Evolutionary conservation across 2,329 filamentous ascomycete species (phyloP), one percentile per base, ranked within the genome.

Genomic region (Parastagonospora avenae): DNA sequence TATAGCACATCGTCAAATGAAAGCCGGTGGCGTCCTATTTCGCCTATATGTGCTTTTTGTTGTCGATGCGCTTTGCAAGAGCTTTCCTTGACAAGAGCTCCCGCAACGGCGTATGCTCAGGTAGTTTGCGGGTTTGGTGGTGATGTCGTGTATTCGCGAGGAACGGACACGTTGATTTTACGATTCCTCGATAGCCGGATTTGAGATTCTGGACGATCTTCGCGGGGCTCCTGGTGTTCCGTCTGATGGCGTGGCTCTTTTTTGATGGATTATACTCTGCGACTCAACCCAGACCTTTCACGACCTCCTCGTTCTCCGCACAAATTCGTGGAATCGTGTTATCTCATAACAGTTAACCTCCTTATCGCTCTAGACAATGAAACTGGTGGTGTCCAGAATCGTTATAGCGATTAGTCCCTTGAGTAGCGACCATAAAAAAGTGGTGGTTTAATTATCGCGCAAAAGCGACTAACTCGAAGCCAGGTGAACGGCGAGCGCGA

Each of bases 1-100:
- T 67, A 43, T 60, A 63, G 52, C 68, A 71, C 68, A 71, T 70
- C 5, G 42, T 63, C 44, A 27, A 29, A 14, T 39, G n/a, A 14
- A 14, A 7, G 5, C 10, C 10, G 29, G 11, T 46, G 16, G 19
- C 19, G 19, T 24, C 19, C 19, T 24, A 24, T 3, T 24, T 24
- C 5, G 19, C 3, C 19, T 24, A 24, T 24, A 24, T 24, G 19
- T 24, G 5, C 19, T 24, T 24, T 24, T 3, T 24, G 19, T 3
- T 24, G 19, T 24, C 19, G 19, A 24, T 24, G 19, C 19, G 5
- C 19, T 24, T 24, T 24, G 19, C 19, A 24, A 24, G 19, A 24
- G 19, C 19, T 24, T 24, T 24, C 5, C 19, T 5, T 24, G 19
- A 24, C 19, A 24, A 3, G 19, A 24, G 19, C 19, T 24, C 19